Evolutionary conservation across 345 rosid genomes (phyloP).

Genomic region (Brassica nigra): DNA sequence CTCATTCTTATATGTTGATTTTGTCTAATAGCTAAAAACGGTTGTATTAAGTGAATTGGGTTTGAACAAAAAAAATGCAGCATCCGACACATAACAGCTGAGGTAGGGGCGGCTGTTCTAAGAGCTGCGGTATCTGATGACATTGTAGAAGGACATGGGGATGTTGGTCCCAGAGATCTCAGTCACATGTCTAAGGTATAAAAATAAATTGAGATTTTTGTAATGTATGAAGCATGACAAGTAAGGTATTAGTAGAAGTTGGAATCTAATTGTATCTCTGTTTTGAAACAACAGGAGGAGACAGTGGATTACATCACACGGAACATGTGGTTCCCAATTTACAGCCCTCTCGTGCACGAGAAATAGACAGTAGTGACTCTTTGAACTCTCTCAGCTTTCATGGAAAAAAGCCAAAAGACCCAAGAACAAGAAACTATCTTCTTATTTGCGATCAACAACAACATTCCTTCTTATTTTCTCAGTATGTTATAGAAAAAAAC

Average conservation of each 20-base stretch:
- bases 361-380: slow-evolving; percentile 42
- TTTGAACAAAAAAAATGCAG: slow-evolving; percentile 51
- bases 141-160: slow-evolving; percentile 84
- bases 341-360: slow-evolving; percentile 95
- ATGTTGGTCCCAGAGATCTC: slow-evolving; percentile 73
- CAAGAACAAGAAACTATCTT: background rate
- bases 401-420: slow-evolving; percentile 14
- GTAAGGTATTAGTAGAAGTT: background rate
- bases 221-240: background rate
- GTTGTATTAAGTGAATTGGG: too few relatives aligned
- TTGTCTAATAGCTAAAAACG: too few relatives aligned
- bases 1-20: background rate
- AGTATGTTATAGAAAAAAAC: slow-evolving; percentile 1
- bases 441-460: background rate
- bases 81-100: slow-evolving; percentile 85
- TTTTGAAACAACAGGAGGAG: slow-evolving; percentile 64
- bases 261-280: background rate
- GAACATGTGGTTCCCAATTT: slow-evolving; percentile 91
- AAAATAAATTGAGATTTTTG: background rate
- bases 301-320: slow-evolving; percentile 62
- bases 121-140: slow-evolving; percentile 79
- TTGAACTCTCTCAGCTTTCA: slow-evolving; percentile 15
- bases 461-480: slow-evolving; percentile 24
- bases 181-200: slow-evolving; percentile 79
- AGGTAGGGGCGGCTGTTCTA: slow-evolving; percentile 93